Evolutionary conservation across 257 asterid species (phyloP).

Genomic region (Forsythia viridissima): DNA sequence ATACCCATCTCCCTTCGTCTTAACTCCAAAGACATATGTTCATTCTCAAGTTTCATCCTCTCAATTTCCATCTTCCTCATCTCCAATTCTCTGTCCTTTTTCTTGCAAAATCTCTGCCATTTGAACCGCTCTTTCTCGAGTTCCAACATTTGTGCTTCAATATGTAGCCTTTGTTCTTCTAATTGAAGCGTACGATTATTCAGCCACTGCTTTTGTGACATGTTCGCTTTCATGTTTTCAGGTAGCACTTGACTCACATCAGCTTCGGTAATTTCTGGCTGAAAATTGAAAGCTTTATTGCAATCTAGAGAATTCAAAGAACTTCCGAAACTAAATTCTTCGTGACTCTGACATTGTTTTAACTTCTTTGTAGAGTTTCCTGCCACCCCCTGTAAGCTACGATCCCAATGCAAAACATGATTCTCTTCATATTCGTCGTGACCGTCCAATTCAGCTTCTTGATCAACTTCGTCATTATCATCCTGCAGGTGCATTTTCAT

Average conservation of each 20-base stretch:
- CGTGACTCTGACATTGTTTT: slow-evolving; percentile 33
- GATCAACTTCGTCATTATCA: slow-evolving; percentile 57
- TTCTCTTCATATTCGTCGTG: slow-evolving; percentile 51
- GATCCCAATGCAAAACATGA: slow-evolving; percentile 32
- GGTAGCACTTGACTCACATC: slow-evolving; percentile 30
- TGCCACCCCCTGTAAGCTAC: slow-evolving; percentile 11
- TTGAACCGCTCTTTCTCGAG: slow-evolving; percentile 46
- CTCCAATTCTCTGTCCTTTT: slow-evolving; percentile 44
- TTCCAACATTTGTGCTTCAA: slow-evolving; percentile 45
- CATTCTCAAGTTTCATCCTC: slow-evolving; percentile 50
- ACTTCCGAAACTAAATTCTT: slow-evolving; percentile 16
- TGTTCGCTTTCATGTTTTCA: slow-evolving; percentile 27
- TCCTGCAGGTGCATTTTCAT: slow-evolving; percentile 40
- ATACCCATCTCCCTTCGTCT: slow-evolving; percentile 37
- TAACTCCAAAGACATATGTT: slow-evolving; percentile 42
- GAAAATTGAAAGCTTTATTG: slow-evolving; percentile 22
- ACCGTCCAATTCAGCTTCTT: slow-evolving; percentile 49
- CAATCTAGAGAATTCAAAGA: slow-evolving; percentile 30
- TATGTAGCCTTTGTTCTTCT: slow-evolving; percentile 40
- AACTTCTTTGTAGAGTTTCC: slow-evolving; percentile 34
- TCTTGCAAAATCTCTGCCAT: slow-evolving; percentile 47
- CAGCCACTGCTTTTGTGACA: slow-evolving; percentile 33
- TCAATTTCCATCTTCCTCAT: slow-evolving; percentile 40
- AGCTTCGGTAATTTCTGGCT: slow-evolving; percentile 14
- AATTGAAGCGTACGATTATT: slow-evolving; percentile 33